Evolutionary conservation across 441 rosid species (phyloP).

Genomic region (Pelargonium myrrhifolium): DNA sequence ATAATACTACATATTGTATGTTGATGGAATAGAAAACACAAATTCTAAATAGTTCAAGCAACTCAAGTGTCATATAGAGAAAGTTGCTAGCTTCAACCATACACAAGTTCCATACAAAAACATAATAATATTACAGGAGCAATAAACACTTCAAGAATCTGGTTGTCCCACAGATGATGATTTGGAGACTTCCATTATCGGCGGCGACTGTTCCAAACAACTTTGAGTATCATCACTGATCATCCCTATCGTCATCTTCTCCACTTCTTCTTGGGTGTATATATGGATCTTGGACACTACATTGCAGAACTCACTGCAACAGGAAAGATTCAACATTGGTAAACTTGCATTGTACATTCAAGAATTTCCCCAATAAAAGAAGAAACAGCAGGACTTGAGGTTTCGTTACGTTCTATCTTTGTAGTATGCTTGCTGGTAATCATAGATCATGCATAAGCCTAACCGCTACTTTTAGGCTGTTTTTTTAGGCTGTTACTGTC

Average conservation of each 20-base stretch:
- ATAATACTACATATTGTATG: neutral
- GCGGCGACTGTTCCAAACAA: slow-evolving; percentile 81
- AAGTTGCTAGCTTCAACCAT: neutral
- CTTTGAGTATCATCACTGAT: slow-evolving; percentile 69
- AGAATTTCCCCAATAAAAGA: no score
- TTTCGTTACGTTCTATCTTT: no score
- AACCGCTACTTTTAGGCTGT: no score
- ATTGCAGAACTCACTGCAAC: slow-evolving; percentile 68
- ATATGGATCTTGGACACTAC: slow-evolving; percentile 86
- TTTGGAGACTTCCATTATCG: slow-evolving; percentile 68
- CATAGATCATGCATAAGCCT: neutral
- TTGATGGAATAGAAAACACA: neutral
- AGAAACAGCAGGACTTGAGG: no score
- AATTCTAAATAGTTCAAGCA: neutral
- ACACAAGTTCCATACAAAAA: neutral
- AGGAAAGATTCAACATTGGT: neutral
- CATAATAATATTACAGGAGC: neutral
- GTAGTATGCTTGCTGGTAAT: neutral
- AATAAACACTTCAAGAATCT: slow-evolving; percentile 32
- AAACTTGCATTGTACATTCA: neutral
- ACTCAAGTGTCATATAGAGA: neutral
- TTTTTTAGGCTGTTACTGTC: no score
- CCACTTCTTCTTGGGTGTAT: slow-evolving; percentile 80
- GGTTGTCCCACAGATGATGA: slow-evolving; percentile 86
- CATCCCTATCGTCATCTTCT: slow-evolving; percentile 57